Percentiles rank a stretch among this genome's conserved stretches.
phyloP scores from a whole-genome alignment of 768 basidiomycete species.

The Fomitopsis serialis region DNA sequence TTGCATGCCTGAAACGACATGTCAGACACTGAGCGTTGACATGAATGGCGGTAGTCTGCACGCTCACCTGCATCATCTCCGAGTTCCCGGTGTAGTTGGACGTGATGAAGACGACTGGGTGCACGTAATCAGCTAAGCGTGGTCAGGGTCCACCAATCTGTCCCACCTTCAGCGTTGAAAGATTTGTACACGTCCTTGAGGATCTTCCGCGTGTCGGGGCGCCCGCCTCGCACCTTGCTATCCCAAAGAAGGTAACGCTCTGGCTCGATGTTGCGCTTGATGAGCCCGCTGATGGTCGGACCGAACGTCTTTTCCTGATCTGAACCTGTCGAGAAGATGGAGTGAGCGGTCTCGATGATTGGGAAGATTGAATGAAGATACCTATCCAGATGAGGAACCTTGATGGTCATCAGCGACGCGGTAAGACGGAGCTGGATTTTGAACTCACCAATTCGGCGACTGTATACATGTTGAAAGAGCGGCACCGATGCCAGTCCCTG shows the following conservation, averaged over 20 bases:
- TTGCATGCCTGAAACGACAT: slow-evolving; percentile 12
- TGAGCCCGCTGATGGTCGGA: slow-evolving; percentile 69
- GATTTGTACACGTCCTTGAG: slow-evolving; percentile 60
- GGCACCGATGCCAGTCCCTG: slow-evolving; percentile 77
- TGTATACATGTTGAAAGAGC: slow-evolving; percentile 78
- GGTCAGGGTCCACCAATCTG: background rate
- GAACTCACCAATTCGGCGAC: slow-evolving; percentile 55
- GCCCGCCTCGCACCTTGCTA: slow-evolving; percentile 65
- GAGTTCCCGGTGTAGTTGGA: slow-evolving; percentile 78
- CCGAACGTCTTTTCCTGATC: slow-evolving; percentile 85
- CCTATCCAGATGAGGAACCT: slow-evolving; percentile 79
- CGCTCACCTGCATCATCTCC: slow-evolving; percentile 80
- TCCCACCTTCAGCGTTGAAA: slow-evolving; percentile 62
- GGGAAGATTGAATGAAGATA: slow-evolving; percentile 26
- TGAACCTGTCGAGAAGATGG: slow-evolving; percentile 39
- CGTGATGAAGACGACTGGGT: slow-evolving; percentile 68
- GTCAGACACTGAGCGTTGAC: background rate
- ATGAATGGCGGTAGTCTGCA: slow-evolving; percentile 7
- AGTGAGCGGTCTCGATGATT: background rate
- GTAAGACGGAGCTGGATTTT: slow-evolving; percentile 12
- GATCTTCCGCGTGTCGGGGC: slow-evolving; percentile 75
- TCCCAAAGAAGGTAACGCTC: slow-evolving; percentile 78
- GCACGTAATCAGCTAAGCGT: background rate
- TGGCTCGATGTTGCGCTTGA: slow-evolving; percentile 64
- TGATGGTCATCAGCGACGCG: slow-evolving; percentile 1